A percentile compares a stretch with the other conserved stretches of the same genome.
Conservation (phyloP, 2,329 filamentous ascomycete species). For the Cyphellophora europaea region DNA sequence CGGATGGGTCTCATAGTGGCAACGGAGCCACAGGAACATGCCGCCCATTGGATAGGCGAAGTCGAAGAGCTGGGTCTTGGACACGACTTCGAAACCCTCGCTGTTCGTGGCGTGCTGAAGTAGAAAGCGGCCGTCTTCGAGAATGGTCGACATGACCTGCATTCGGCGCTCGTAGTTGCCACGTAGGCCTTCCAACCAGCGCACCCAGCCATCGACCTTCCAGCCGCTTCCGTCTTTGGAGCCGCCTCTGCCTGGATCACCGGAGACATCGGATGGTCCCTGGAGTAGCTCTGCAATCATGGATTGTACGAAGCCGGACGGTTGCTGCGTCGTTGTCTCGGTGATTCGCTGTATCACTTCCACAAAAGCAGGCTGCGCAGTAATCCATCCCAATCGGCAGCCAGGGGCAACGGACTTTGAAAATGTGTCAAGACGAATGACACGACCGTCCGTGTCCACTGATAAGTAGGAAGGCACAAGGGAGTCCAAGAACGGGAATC, state of each 20-base stretch:
- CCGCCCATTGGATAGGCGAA: slow-evolving; percentile 76
- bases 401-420: slow-evolving; percentile 89
- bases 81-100: slow-evolving; percentile 64
- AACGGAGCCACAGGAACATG: slow-evolving; percentile 82
- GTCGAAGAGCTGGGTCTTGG: slow-evolving; percentile 63
- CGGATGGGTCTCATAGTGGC: slow-evolving; percentile 53
- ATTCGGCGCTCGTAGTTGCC: slow-evolving; percentile 79
- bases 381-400: slow-evolving; percentile 84
- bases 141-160: slow-evolving; percentile 63
- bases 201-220: slow-evolving; percentile 78
- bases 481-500: slow-evolving; percentile 72
- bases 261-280: slow-evolving; percentile 41
- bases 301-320: slow-evolving; percentile 80
- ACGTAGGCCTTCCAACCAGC: slow-evolving; percentile 79
- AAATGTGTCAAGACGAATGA: slow-evolving; percentile 85
- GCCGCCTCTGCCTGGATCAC: slow-evolving; percentile 42
- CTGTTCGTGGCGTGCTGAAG: slow-evolving; percentile 22
- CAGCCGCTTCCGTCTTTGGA: slow-evolving; percentile 52
- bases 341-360: slow-evolving; percentile 66
- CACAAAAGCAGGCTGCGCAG: slow-evolving; percentile 67
- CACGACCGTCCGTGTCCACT: slow-evolving; percentile 75
- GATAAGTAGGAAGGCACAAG: slow-evolving; percentile 74
- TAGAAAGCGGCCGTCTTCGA: slow-evolving; percentile 59
- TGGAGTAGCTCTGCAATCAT: slow-evolving; percentile 71
- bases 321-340: slow-evolving; percentile 71